Evolutionary conservation across 2,329 filamentous ascomycete species (phyloP).

Genomic region (Fusarium pseudocircinatum): DNA sequence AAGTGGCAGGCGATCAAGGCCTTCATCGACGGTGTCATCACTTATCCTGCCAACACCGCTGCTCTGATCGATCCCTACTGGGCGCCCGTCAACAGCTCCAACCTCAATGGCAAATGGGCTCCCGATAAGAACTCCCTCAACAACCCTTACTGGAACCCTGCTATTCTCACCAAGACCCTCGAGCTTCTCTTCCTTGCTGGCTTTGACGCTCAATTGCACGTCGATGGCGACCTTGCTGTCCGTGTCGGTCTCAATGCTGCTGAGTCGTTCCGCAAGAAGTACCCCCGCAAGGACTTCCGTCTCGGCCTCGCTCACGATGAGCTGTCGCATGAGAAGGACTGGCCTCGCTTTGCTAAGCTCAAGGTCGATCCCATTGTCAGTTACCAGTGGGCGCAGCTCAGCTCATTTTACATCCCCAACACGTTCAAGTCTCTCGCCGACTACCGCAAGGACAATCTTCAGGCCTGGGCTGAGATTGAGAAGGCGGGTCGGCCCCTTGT

Average conservation of each 20-base stretch:
- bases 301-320: slow-evolving; percentile 42
- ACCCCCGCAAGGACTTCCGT: slow-evolving; percentile 29
- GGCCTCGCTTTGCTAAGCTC: slow-evolving; percentile 39
- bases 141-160: slow-evolving; percentile 39
- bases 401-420: slow-evolving; percentile 39
- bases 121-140: slow-evolving; percentile 40
- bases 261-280: slow-evolving; percentile 34
- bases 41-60: slow-evolving; percentile 43
- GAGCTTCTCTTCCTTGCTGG: slow-evolving; percentile 35
- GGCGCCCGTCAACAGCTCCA: slow-evolving; percentile 30
- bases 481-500: slow-evolving; percentile 28
- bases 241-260: slow-evolving; percentile 38
- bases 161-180: slow-evolving; percentile 37
- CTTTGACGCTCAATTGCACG: slow-evolving; percentile 39
- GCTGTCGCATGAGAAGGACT: slow-evolving; percentile 36
- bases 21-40: slow-evolving; percentile 43
- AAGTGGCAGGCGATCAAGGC: slow-evolving; percentile 45
- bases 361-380: slow-evolving; percentile 40
- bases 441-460: slow-evolving; percentile 42
- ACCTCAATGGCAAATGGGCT: slow-evolving; percentile 25
- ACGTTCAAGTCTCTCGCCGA: slow-evolving; percentile 36
- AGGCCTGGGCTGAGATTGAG: slow-evolving; percentile 36
- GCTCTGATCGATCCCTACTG: slow-evolving; percentile 43
- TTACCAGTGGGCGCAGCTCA: slow-evolving; percentile 44
- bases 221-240: slow-evolving; percentile 41